Evolutionary conservation across 1,284 basidiomycete genomes (phyloP), one percentile per base, ranked within the genome.

Genomic region (Pascua guehoae): DNA sequence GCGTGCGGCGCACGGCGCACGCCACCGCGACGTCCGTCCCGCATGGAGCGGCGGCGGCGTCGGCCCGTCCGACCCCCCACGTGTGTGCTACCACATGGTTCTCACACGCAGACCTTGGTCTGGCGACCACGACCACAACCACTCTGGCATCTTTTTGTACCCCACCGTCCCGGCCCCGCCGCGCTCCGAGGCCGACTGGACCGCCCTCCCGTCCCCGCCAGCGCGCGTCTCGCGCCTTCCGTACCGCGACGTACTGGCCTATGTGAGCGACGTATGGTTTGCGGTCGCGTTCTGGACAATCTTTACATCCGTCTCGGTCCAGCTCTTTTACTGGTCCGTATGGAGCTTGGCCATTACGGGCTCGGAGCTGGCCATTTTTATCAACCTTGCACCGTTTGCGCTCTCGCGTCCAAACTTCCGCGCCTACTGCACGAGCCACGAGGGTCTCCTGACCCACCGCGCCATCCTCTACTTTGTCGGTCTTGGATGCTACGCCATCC

Each of bases 261-360:
- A 64, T 57, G 46, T 70, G 15, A 70, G 69, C 49, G 71, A 74
- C 54, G 60, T 75, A 8, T 75, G 70, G 57, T 70, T 74, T 49
- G 70, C 88, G 1, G 89, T 88, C 64, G 81, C 88, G 15, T 92
- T 88, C 71, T 95, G 91, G 91, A 89, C 92, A 0, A 81, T 89
- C 43, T 85, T 90, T 68, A 94, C 92, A 1, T 84, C 86, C 1
- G 82, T 96, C 17, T 84, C 88, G 10, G 86, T 89, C 0, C 87
- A 88, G 41, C 82, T 96, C 8, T 96, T 95, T 79, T 96, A 93
- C 77, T 93, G 90, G 79, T 91, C 88, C 24, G 86, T 94, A 8
- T 94, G 90, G 91, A 83, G 89, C 67, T 85, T 94, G 16, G 71
- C 75, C 8, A 64, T 78, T 1, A 71, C 88, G n/a, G 88, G 89